These are phyloP conservation scores for Phytophthora hibernalis DNA, from an alignment of 352 stramenopile species.

Conservation along the genomic window DNA sequence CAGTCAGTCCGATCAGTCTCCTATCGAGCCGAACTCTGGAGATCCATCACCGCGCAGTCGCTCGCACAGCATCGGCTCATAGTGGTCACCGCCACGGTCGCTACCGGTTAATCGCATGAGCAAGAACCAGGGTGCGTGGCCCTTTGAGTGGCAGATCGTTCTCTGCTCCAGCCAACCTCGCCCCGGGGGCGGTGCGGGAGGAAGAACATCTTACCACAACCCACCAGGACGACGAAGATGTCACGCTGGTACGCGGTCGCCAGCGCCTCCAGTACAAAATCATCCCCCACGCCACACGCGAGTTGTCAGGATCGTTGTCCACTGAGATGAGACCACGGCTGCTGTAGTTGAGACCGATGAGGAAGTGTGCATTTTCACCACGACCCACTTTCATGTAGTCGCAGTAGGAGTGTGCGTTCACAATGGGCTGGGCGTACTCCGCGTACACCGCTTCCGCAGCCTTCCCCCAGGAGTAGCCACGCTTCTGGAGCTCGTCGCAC, in stretches of 20 bases:
- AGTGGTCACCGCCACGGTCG: slow-evolving; percentile 87
- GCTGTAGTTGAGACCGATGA: slow-evolving; percentile 87
- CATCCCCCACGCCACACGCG: slow-evolving; percentile 88
- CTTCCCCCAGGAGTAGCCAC: slow-evolving; percentile 77
- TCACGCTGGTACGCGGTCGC: slow-evolving; percentile 89
- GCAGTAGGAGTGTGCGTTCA: slow-evolving; percentile 83
- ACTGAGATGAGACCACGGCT: slow-evolving; percentile 79
- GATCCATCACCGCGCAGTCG: slow-evolving; percentile 84
- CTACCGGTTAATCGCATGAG: slow-evolving; percentile 88
- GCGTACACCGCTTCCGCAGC: slow-evolving; percentile 85
- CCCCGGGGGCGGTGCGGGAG: slow-evolving; percentile 76
- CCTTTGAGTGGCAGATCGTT: slow-evolving; percentile 70
- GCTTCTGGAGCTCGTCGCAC: slow-evolving; percentile 80
- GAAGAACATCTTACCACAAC: slow-evolving; percentile 91
- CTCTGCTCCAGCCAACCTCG: slow-evolving; percentile 49
- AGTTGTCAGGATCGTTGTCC: slow-evolving; percentile 81
- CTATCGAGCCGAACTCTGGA: slow-evolving; percentile 85
- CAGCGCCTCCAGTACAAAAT: slow-evolving; percentile 86
- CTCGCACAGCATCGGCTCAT: slow-evolving; percentile 89
- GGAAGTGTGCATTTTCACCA: slow-evolving; percentile 77
- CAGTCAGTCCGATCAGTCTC: slow-evolving; percentile 50
- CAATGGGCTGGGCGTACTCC: slow-evolving; percentile 69
- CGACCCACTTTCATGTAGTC: slow-evolving; percentile 87
- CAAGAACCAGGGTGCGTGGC: slow-evolving; percentile 86
- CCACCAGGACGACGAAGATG: slow-evolving; percentile 90